Conservation (phyloP, 1,139 yeast genomes). For the Zhuliangozyma blackwelliae region DNA sequence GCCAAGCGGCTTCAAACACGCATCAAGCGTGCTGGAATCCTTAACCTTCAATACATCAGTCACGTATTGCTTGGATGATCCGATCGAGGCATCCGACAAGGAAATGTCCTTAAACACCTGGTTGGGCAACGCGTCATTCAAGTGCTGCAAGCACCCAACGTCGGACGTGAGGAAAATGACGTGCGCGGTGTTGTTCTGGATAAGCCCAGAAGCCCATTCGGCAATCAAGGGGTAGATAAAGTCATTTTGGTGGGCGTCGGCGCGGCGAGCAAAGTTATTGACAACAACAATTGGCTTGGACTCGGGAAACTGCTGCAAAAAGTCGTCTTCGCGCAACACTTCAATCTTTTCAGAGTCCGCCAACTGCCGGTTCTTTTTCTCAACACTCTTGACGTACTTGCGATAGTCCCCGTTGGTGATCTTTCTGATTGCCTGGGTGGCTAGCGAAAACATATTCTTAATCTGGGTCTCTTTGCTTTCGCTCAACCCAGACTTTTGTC, state of each 20-base stretch:
- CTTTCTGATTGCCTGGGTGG: conserved; percentile 67
- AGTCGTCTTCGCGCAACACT: conserved; percentile 68
- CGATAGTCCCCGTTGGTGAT: conserved; percentile 51
- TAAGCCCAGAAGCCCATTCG: conserved; percentile 81
- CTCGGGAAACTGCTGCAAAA: conserved; percentile 80
- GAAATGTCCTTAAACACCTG: conserved; percentile 75
- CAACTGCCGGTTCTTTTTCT: conserved; percentile 8
- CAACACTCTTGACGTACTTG: conserved; percentile 22
- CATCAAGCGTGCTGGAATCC: conserved; percentile 38
- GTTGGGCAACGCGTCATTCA: conserved; percentile 73
- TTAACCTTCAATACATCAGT: conserved; percentile 48
- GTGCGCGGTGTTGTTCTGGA: conserved; percentile 80
- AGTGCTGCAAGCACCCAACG: conserved; percentile 65
- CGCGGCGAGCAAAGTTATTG: conserved; percentile 60
- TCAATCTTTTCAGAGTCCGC: conserved; percentile 15
- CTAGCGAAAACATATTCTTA: conserved; percentile 72
- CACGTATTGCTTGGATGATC: conserved; percentile 70
- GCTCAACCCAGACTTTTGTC: conserved; percentile 88
- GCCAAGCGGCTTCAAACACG: conserved; percentile 71
- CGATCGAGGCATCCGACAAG: conserved; percentile 75
- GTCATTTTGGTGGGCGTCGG: conserved; percentile 49
- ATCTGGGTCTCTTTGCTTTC: conserved; percentile 83
- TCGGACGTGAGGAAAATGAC: conserved; percentile 86
- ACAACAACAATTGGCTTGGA: conserved; percentile 83
- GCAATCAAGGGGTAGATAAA: conserved; percentile 75